A percentile compares a stretch with the other conserved stretches of the same genome.
These are phyloP conservation scores for Mycena metata DNA, from an alignment of 768 basidiomycete genomes.

Conservation along the genomic window DNA sequence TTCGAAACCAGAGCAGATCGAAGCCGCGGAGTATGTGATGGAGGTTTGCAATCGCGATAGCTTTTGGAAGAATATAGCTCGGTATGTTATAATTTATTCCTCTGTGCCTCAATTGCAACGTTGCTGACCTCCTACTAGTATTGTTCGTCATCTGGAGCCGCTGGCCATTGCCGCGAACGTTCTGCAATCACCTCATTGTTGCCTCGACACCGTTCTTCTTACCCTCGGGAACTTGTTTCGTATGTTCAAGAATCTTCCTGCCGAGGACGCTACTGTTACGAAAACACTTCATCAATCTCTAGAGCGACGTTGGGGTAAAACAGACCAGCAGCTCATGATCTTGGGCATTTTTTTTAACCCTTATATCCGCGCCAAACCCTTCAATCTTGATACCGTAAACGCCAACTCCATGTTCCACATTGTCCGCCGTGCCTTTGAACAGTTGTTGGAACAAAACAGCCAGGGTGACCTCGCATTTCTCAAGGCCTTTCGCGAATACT, in stretches of 20 bases:
- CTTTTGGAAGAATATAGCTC: conserved; percentile 28
- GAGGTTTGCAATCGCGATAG: neutral
- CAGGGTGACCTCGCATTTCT: neutral
- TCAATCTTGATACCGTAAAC: conserved; percentile 1
- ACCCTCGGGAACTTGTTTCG: conserved; percentile 43
- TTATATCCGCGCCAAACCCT: conserved; percentile 6
- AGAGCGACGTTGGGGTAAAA: conserved; percentile 25
- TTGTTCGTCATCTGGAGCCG: conserved; percentile 41
- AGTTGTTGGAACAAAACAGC: neutral
- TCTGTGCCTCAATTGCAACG: neutral
- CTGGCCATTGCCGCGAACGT: no score
- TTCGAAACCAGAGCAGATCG: conserved; percentile 15
- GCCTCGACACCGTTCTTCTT: no score
- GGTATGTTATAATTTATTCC: conserved; percentile 22
- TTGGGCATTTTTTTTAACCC: conserved; percentile 17
- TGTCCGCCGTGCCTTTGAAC: neutral
- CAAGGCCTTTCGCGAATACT: neutral
- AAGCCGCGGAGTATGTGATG: neutral
- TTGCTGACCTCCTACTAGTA: conserved; percentile 16
- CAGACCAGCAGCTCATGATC: conserved; percentile 30
- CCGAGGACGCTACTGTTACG: neutral
- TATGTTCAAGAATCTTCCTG: conserved; percentile 8
- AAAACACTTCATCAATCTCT: conserved; percentile 2
- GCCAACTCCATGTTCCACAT: conserved; percentile 1
- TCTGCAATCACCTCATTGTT: no score